Evolutionary conservation across 2,329 filamentous ascomycete genomes (phyloP).

Genomic region (Byssoonygena ceratinophila): DNA sequence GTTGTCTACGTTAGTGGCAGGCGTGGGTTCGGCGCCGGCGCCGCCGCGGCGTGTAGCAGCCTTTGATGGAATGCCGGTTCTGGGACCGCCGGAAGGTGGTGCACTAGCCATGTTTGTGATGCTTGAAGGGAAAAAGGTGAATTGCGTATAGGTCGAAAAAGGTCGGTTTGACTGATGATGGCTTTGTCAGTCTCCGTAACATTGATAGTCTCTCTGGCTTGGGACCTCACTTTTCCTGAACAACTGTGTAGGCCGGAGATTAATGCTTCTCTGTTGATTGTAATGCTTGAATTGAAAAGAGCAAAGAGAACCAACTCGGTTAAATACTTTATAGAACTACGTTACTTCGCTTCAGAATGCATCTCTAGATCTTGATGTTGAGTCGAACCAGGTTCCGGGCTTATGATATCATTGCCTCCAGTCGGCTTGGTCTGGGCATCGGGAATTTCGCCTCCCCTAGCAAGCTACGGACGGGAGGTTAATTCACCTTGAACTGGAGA

Average conservation of each 20-base stretch:
- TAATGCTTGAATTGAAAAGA: no score
- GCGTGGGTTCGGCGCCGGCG: slow-evolving; percentile 3
- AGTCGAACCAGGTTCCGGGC: not conserved
- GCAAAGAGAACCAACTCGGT: not conserved
- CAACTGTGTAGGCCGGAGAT: no score
- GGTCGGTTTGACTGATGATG: not conserved
- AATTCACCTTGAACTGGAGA: no score
- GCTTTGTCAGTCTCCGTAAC: not conserved
- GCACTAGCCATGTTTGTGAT: not conserved
- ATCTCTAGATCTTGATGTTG: slow-evolving; percentile 1
- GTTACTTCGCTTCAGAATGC: not conserved
- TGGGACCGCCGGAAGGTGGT: slow-evolving; percentile 3
- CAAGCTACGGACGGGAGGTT: no score
- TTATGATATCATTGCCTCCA: slow-evolving; percentile 1
- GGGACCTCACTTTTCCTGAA: no score
- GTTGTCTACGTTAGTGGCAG: slow-evolving; percentile 3
- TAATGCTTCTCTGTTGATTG: no score
- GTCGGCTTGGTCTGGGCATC: not conserved
- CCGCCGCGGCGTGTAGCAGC: slow-evolving; percentile 7
- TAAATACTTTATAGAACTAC: no score
- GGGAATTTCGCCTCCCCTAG: not conserved
- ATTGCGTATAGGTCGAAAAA: no score
- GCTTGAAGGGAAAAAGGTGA: not conserved
- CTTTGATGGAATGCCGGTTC: slow-evolving; percentile 7
- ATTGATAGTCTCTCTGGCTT: not conserved